A percentile compares a stretch with the other conserved stretches of the same genome.
Conservation (phyloP, 2,329 filamentous ascomycete genomes). For the Decorospora gaudefroyi region DNA sequence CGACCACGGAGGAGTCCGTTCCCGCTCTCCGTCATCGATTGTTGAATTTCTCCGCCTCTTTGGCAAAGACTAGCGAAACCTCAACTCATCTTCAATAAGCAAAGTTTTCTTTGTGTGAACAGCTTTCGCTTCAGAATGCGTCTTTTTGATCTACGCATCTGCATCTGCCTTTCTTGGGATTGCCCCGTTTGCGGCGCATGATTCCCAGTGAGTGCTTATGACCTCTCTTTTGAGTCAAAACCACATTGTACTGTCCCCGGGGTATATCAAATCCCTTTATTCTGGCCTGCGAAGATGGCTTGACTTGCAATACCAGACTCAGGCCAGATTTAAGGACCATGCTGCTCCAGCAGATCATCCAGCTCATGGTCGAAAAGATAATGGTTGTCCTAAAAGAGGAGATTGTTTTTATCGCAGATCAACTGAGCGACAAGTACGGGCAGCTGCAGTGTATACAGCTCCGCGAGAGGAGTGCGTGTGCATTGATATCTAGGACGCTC, state of each 20-base stretch:
- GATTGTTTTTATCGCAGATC: constrained; percentile 8
- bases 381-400: constrained; percentile 12
- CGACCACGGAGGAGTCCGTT: too few species aligned
- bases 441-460: constrained; percentile 15
- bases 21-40: too few species aligned
- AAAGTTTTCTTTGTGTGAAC: too few species aligned
- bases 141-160: not conserved
- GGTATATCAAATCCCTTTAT: constrained; percentile 19
- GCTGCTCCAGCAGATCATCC: constrained; percentile 11
- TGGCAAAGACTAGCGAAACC: too few species aligned
- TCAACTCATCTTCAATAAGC: too few species aligned
- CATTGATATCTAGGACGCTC: not conserved
- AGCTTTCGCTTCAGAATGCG: not conserved
- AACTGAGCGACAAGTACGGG: constrained; percentile 13
- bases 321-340: constrained; percentile 24
- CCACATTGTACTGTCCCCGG: constrained; percentile 12
- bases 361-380: constrained; percentile 20
- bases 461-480: constrained; percentile 5
- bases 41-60: too few species aligned
- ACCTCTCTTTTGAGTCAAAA: not conserved
- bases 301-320: constrained; percentile 4
- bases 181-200: not conserved
- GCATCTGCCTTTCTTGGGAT: not conserved
- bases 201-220: constrained; percentile 8
- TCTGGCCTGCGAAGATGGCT: constrained; percentile 14